Base-by-base conservation (phyloP, 2,329 filamentous ascomycete genomes). In the Beauveria sp. region DNA sequence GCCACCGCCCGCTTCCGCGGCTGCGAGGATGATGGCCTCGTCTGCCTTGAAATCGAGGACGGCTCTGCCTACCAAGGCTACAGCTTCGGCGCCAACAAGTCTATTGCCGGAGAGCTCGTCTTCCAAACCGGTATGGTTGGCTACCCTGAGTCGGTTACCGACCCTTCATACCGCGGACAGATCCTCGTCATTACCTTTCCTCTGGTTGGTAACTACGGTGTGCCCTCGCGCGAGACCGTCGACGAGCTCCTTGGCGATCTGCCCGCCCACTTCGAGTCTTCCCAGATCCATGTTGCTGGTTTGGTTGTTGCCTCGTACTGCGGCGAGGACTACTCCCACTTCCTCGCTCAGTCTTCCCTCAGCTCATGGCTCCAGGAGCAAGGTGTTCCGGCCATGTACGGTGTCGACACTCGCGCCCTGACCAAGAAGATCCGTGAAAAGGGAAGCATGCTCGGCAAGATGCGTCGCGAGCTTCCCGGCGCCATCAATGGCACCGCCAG, bases 61-160 rank as follows among this genome's bases (percentile, higher is more conserved):
- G 92, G 92, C 76, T 86, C 88, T 62, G 84, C 91, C 72, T 96
- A 92, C 81, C 90, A 96, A 74, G 94, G 94, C 68, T 92, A 91
- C 80, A 96, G 92, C 83, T 99, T 99, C 74, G 94, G 94, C 76
- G 92, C 93, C 65, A 83, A 91, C 71, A 96, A 92, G 84, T 96
- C 91, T 79, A 86, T 96, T 71, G 90, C 93, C 67, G 94, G 94
- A 75, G 94, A 99, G 82, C 83, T 99, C 74, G 94, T 99, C 77
- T 99, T 99, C 80, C 93, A 97, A 83, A 99, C 94, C 62, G 94
- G 94, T 76, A 96, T 97, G 92, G 94, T 97, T 69, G 94, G 94
- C 71, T 99, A 99, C 75, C 92, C 94, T 47, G 94, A 99, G 81
- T 96, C 89, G 53, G 83, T 94, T 69, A 93, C 90, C 63, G 90